Conservation (phyloP, 2,329 filamentous ascomycete species). For the Trichoderma arundinaceum region DNA sequence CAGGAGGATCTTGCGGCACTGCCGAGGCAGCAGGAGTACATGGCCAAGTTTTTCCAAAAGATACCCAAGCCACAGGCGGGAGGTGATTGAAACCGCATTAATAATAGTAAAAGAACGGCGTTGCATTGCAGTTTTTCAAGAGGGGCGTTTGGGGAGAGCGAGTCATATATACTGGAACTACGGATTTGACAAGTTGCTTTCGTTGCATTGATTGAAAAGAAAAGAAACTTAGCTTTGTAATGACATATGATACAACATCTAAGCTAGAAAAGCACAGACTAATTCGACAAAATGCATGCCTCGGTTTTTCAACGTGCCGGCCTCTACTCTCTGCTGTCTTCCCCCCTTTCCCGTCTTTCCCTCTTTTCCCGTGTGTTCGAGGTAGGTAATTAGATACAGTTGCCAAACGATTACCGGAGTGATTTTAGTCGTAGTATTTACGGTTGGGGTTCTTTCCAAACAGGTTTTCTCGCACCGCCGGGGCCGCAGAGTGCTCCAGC, state of each 20-base stretch:
- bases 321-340: neutral
- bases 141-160: neutral
- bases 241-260: slow-evolving; percentile 46
- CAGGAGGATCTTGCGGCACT: slow-evolving; percentile 47
- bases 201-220: slow-evolving; percentile 28
- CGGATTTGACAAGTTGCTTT: neutral
- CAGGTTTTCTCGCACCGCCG: slow-evolving; percentile 80
- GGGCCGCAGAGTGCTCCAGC: slow-evolving; percentile 83
- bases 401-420: slow-evolving; percentile 12
- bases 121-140: neutral
- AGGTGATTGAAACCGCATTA: neutral
- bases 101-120: too few species aligned
- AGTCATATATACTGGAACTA: neutral
- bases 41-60: slow-evolving; percentile 54
- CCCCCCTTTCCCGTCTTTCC: neutral
- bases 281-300: slow-evolving; percentile 30
- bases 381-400: slow-evolving; percentile 14
- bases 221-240: slow-evolving; percentile 32
- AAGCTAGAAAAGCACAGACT: slow-evolving; percentile 41
- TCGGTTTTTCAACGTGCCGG: slow-evolving; percentile 13
- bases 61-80: slow-evolving; percentile 31
- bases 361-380: slow-evolving; percentile 13
- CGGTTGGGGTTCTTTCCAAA: slow-evolving; percentile 96
- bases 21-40: slow-evolving; percentile 55
- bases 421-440: slow-evolving; percentile 86